phyloP scores from a whole-genome alignment of 2,329 filamentous ascomycete genomes.

The Escovopsis sp. region DNA sequence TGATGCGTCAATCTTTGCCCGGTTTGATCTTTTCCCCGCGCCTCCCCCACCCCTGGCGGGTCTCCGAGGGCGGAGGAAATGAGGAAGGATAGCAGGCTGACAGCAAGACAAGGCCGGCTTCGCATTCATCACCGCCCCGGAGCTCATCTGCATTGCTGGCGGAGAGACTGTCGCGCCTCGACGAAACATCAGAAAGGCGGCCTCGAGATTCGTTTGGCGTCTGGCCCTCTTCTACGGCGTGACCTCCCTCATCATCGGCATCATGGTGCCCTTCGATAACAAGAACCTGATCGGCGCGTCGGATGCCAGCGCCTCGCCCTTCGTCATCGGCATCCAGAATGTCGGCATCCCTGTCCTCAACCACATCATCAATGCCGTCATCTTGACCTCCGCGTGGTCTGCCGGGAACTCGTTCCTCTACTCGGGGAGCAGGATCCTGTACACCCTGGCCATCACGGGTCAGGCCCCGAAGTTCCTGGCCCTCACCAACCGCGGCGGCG shows the following conservation, averaged over 20 bases:
- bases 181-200: constrained; percentile 50
- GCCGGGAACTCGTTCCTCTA: constrained; percentile 48
- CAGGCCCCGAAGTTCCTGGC: constrained; percentile 50
- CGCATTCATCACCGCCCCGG: constrained; percentile 46
- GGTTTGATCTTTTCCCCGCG: neutral
- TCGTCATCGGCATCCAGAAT: constrained; percentile 51
- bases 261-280: constrained; percentile 51
- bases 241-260: constrained; percentile 44
- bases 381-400: constrained; percentile 51
- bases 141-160: constrained; percentile 47
- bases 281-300: constrained; percentile 41
- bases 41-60: too few relatives aligned
- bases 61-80: too few relatives aligned
- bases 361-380: constrained; percentile 51
- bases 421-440: constrained; percentile 53
- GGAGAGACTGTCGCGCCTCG: constrained; percentile 50
- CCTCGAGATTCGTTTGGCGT: constrained; percentile 44
- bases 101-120: constrained; percentile 31
- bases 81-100: too few relatives aligned
- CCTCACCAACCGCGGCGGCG: constrained; percentile 43
- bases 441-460: constrained; percentile 50
- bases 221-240: constrained; percentile 49
- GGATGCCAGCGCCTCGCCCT: constrained; percentile 42
- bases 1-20: too few relatives aligned
- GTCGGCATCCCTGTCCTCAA: constrained; percentile 48